These are phyloP conservation scores for Rhodosporidiobolus sp. DNA, from an alignment of 768 basidiomycete species.

Conservation along the genomic window DNA sequence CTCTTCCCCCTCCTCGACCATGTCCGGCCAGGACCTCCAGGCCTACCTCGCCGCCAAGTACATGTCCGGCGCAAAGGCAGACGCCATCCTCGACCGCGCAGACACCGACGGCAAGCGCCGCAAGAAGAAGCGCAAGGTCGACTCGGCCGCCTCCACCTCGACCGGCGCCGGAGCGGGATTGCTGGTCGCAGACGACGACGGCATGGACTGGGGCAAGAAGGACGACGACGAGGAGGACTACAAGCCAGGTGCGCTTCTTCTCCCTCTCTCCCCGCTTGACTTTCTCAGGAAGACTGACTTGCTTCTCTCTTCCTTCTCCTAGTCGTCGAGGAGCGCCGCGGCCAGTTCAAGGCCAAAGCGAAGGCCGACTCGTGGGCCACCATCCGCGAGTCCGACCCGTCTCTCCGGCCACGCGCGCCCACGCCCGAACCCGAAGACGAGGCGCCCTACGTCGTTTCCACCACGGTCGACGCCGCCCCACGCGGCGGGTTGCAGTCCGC, in stretches of 20 bases:
- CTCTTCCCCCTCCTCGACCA: no score
- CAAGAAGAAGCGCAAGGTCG: constrained; percentile 66
- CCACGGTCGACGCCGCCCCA: constrained; percentile 29
- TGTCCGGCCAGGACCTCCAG: constrained; percentile 54
- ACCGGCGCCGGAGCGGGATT: constrained; percentile 39
- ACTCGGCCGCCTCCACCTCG: constrained; percentile 44
- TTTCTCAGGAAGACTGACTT: no score
- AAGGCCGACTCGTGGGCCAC: constrained; percentile 30
- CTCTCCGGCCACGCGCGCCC: neutral
- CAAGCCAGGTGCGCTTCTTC: constrained; percentile 46
- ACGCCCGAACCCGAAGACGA: constrained; percentile 38
- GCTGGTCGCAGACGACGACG: constrained; percentile 49
- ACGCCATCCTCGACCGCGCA: constrained; percentile 77
- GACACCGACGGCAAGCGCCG: constrained; percentile 48
- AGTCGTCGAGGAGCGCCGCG: constrained; percentile 38
- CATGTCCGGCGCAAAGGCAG: constrained; percentile 94
- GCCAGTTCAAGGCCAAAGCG: constrained; percentile 34
- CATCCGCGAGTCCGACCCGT: constrained; percentile 26
- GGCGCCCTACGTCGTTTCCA: constrained; percentile 34
- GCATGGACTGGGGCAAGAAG: constrained; percentile 34
- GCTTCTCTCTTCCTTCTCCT: neutral
- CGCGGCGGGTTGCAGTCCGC: constrained; percentile 74
- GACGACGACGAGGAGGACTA: constrained; percentile 47
- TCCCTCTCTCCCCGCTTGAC: rapidly evolving
- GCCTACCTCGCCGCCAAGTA: constrained; percentile 85